Base-by-base conservation (phyloP, 495 filamentous ascomycete species). In the Acidiella bohemica region DNA sequence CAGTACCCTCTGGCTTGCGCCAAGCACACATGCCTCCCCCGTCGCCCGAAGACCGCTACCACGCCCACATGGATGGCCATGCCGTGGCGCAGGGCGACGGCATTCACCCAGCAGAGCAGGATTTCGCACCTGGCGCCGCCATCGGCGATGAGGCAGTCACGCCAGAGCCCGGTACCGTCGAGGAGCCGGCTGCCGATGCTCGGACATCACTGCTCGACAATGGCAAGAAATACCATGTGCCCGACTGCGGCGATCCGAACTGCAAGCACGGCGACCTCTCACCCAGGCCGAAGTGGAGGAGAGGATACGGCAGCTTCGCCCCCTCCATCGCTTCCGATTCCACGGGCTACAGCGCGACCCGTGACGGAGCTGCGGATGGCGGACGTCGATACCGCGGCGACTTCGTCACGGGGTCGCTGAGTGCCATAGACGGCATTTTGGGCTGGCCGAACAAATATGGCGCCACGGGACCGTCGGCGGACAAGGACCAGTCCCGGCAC, bases 201-300 rank as follows among this genome's bases (percentile, higher is more conserved):
- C 49, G 37, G 19, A 40, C 57, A 9, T 31, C 46, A 20, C 41
- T 63, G 27, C 46, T 60, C 14, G 32, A 25, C 20, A 42, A 54
- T 18, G 37, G 47, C 27, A 23, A 54, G 24, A 58, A 55, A 49
- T 57, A 61, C 32, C 37, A 48, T 17, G 42, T 33, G 34, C 63
- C 51, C 54, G 63, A 40, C 47, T 57, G 56, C 27, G 59, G 58
- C 11, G 46, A 47, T 18, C 47, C 51, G 25, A 46, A 67, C 38
- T 85, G 79, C 63, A 70, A 74, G 45, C 81, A 87, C 59, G 83
- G 83, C 42, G 80, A 78, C n/a, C 83, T 85, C 57, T 84, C 80
- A 12, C 80, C 82, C 9, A 66, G 70, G n/a, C 62, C 73, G 2
- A 60, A 61, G 37, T 69, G 62, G 26, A 60, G 65, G 9, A 56